Evolutionary conservation across 1,284 basidiomycete species (phyloP), one percentile per base, ranked within the genome.

Genomic region (Rhodotorula sp.): DNA sequence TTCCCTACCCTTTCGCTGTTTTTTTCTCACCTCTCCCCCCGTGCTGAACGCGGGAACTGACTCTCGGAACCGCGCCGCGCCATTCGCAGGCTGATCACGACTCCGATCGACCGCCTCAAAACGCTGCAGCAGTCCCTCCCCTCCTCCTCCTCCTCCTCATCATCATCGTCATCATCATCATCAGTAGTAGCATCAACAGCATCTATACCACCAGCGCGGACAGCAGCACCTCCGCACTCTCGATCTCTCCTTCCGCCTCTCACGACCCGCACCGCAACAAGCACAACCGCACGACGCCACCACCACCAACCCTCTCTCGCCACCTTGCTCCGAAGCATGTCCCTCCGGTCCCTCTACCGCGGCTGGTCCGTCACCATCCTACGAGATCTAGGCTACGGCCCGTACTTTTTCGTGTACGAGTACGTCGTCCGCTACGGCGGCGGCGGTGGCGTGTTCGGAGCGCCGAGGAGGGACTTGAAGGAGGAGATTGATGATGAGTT

Each of bases 341-440:
- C 91, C 0, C 43, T 91, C 10, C 80, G 82, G 51, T 91, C 90
- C 0, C 81, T 93, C n/a, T 94, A 91, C 80, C 87, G 91, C 10
- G 92, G 92, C 0, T 82, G 90, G 64, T 83, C 85, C 7, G 85
- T 87, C 0, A 93, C 92, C 0, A 87, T 87, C 2, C 79, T 91
- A 57, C 84, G 92, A 65, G 92, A 94, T 80, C 83, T 85, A 23
- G 90, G 90, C 1, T 93, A 91, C 78, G 92, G 92, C 7, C 87
- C 89, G 6, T 94, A 94, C 81, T 95, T 94, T 81, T 85, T 85
- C 70, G 87, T 89, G 83, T 94, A 94, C 80, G 91, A 93, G 82
- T 90, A 86, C 31, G 87, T 89, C 10, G 86, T 87, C 71, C 87
- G 90, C n/a, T n/a, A n/a, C n/a, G n/a, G n/a, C n/a, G n/a, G n/a